Conservation (phyloP, 371 early-diverging fungal genomes). For the Mortierella sp. region DNA sequence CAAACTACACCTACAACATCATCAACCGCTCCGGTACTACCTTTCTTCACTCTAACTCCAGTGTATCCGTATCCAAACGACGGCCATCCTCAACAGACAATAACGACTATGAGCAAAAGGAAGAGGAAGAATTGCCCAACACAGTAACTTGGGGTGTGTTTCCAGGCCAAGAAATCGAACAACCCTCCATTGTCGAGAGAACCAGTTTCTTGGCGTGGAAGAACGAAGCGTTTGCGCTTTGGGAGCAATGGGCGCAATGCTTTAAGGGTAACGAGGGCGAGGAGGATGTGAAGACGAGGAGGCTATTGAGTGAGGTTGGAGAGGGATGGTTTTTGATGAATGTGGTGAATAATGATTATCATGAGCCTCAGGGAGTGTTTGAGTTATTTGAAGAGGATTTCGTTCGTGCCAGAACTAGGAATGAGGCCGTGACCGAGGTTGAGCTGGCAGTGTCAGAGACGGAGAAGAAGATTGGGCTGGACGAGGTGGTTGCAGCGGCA, state of each 20-base stretch:
- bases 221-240: slow-evolving; percentile 88
- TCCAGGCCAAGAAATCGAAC: background rate
- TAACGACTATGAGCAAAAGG: background rate
- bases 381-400: slow-evolving; percentile 65
- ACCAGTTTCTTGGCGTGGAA: slow-evolving; percentile 91
- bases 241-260: slow-evolving; percentile 88
- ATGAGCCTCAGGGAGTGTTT: slow-evolving; percentile 70
- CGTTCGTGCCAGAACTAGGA: background rate
- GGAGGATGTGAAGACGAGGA: slow-evolving; percentile 59
- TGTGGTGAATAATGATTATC: slow-evolving; percentile 90
- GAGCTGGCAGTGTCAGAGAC: background rate
- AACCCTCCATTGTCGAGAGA: slow-evolving; percentile 87
- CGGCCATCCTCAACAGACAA: background rate
- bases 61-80: background rate
- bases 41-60: background rate
- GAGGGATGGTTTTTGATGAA: slow-evolving; percentile 84
- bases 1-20: slow-evolving; percentile 82
- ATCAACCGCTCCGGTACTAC: background rate
- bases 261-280: slow-evolving; percentile 67
- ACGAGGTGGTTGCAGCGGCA: background rate
- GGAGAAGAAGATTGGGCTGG: background rate
- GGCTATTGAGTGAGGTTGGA: slow-evolving; percentile 62
- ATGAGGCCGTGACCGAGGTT: background rate
- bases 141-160: slow-evolving; percentile 76
- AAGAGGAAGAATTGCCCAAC: background rate